These are phyloP conservation scores for Epicoccum nigrum DNA, from an alignment of 2,329 filamentous ascomycete genomes.

Conservation along the genomic window DNA sequence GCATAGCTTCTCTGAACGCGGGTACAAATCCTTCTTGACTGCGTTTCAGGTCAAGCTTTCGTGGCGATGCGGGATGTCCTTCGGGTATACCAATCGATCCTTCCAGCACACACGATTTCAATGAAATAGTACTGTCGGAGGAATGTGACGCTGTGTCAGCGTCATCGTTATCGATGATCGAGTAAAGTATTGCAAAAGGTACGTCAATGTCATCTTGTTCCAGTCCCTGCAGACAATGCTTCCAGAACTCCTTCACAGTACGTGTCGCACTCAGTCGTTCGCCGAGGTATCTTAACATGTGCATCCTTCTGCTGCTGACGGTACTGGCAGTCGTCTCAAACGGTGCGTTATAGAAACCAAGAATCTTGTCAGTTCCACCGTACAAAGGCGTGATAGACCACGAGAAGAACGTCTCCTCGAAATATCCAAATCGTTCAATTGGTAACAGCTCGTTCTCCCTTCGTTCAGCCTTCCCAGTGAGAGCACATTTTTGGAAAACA, in stretches of 20 bases:
- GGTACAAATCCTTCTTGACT: conserved; percentile 40
- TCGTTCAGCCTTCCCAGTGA: conserved; percentile 36
- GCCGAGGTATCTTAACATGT: conserved; percentile 48
- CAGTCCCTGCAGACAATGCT: conserved; percentile 56
- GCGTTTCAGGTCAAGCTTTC: conserved; percentile 35
- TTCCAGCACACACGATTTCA: conserved; percentile 41
- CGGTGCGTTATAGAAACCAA: conserved; percentile 42
- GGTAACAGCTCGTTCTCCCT: conserved; percentile 39
- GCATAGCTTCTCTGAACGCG: conserved; percentile 43
- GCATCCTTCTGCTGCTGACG: conserved; percentile 46
- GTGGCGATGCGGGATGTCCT: conserved; percentile 37
- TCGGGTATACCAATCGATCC: conserved; percentile 41
- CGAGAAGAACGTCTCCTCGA: conserved; percentile 50
- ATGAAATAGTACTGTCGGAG: conserved; percentile 33
- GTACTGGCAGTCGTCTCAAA: conserved; percentile 50
- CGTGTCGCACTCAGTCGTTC: conserved; percentile 42
- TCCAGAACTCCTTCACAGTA: conserved; percentile 53
- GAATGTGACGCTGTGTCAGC: conserved; percentile 33
- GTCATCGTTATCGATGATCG: conserved; percentile 37
- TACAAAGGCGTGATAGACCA: conserved; percentile 53
- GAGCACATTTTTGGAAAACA: conserved; percentile 37
- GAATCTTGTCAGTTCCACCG: conserved; percentile 41
- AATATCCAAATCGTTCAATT: conserved; percentile 36
- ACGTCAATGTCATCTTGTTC: conserved; percentile 47
- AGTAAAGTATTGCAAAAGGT: conserved; percentile 43